These are phyloP conservation scores for Eucalyptus tenuipes DNA, from an alignment of 345 rosid species.

Conservation along the genomic window DNA sequence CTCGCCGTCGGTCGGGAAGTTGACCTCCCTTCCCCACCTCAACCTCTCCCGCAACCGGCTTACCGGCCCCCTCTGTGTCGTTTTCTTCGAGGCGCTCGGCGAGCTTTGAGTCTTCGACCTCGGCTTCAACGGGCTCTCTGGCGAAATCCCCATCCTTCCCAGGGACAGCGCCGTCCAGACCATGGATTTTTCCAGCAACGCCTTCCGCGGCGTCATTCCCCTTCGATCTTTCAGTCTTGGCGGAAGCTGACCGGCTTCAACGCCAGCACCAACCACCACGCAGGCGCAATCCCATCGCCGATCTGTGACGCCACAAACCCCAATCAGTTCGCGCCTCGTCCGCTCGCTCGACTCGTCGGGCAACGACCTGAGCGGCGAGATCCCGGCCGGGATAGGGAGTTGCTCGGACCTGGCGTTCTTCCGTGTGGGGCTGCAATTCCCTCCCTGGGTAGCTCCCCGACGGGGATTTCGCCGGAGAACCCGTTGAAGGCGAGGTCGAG, in stretches of 20 bases:
- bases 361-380: constrained; percentile 30
- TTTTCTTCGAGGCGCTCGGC: constrained; percentile 29
- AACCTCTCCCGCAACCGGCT: constrained; percentile 44
- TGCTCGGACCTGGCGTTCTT: constrained; percentile 33
- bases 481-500: constrained; percentile 65
- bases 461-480: constrained; percentile 39
- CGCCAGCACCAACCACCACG: constrained; percentile 62
- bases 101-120: constrained; percentile 51
- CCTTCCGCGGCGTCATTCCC: constrained; percentile 26
- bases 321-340: constrained; percentile 12
- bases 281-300: constrained; percentile 42
- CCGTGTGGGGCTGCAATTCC: constrained; percentile 43
- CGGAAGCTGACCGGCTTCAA: constrained; percentile 42
- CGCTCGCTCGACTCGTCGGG: constrained; percentile 45
- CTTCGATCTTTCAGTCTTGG: constrained; percentile 29
- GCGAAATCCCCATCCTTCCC: constrained; percentile 24
- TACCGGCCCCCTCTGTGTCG: constrained; percentile 25
- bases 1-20: background rate
- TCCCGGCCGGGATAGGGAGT: constrained; percentile 31
- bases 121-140: constrained; percentile 49
- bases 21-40: background rate
- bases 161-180: constrained; percentile 8
- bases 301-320: constrained; percentile 18
- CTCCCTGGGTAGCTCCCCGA: background rate
- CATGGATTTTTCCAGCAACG: constrained; percentile 54